Base-by-base conservation (phyloP, 495 filamentous ascomycete genomes). In the Chaetomium tenue region DNA sequence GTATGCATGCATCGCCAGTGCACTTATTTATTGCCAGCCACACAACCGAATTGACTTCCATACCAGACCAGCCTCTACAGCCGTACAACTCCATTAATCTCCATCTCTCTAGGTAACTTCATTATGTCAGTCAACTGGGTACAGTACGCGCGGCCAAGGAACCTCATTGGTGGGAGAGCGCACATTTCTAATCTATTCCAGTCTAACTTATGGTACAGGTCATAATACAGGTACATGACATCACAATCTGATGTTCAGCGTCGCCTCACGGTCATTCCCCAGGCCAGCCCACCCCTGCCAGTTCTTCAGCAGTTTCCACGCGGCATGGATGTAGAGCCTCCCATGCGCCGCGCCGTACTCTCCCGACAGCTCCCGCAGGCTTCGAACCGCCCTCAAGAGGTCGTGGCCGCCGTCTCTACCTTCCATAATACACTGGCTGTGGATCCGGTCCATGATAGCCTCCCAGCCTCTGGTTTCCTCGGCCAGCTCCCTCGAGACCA, bases 181-280 rank as follows among this genome's bases (percentile, higher is more conserved):
- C 28, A 30, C 28, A 40, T 2, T 40, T 11, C 39, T 12, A 18
- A 44, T 44, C 40, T 44, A 44, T 44, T 37, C 11, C 18, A 18
- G 13, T 44, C 40, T 44, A 16, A 18, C 33, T 37, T 37, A 7
- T 18, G 39, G 20, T 3, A 8, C 55, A 44, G 22, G 33, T 18
- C 33, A 26, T 44, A 37, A 37, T 37, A 37, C 8, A 8, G 15
- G 7, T 39, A 54, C 18, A 56, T 15, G 25, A 50, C 50, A 52
- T 69, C 58, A 75, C 22, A 75, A 50, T 28, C 73, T 66, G 18
- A 75, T 75, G 54, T 75, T 75, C 37, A 74, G 51, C 30, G 58
- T 66, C 28, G 47, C 65, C 47, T 72, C 71, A 9, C 70, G 44
- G 6, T 69, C 63, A 7, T 30, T 42, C 12, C 70, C 73, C 28